Percentiles rank a stretch among this genome's conserved stretches.
Evolutionary conservation across 805 yeast genomes (phyloP).

Genomic region (Candida silvicultrix): DNA sequence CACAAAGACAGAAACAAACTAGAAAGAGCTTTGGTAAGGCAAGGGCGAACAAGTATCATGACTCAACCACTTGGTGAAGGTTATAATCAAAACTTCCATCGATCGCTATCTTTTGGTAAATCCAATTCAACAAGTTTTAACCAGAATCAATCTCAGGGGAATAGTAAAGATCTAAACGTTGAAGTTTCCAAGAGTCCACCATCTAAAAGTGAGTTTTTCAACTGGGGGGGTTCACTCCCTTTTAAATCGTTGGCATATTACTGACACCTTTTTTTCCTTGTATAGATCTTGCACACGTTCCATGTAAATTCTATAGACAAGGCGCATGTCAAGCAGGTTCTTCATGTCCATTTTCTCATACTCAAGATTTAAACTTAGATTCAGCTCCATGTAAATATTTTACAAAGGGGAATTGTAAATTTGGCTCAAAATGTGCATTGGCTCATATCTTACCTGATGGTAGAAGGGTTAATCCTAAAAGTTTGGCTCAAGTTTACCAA

Average conservation of each 20-base stretch:
- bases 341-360: conserved; percentile 88
- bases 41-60: not conserved
- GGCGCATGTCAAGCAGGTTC: conserved; percentile 95
- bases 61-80: not conserved
- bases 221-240: too few relatives aligned
- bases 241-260: too few relatives aligned
- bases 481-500: conserved; percentile 27
- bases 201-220: conserved; percentile 21
- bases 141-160: not conserved
- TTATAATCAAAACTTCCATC: not conserved
- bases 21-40: too few relatives aligned
- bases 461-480: conserved; percentile 58
- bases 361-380: conserved; percentile 41
- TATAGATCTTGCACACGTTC: conserved; percentile 86
- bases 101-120: not conserved
- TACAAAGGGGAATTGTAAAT: conserved; percentile 94
- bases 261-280: too few relatives aligned
- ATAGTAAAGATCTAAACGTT: not conserved
- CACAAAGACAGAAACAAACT: not conserved
- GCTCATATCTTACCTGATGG: conserved; percentile 91
- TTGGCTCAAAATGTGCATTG: conserved; percentile 90
- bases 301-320: conserved; percentile 88
- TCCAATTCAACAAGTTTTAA: not conserved
- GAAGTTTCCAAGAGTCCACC: conserved; percentile 22
- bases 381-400: conserved; percentile 82